Evolutionary conservation across 2,329 filamentous ascomycete genomes (phyloP).

Genomic region (Colletotrichum noveboracense): DNA sequence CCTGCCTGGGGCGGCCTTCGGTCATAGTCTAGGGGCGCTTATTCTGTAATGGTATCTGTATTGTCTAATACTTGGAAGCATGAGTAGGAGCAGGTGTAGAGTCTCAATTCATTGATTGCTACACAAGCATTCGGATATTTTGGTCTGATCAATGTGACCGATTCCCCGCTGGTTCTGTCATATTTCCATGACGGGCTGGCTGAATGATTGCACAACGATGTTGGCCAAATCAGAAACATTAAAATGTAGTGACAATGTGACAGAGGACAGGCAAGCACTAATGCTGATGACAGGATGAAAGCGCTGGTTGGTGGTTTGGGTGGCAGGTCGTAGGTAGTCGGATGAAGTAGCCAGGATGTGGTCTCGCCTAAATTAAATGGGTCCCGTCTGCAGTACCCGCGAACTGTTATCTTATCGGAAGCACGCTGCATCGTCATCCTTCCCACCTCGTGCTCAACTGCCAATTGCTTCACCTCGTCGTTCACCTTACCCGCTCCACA

Average conservation of each 20-base stretch:
- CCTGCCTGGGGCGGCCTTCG: background rate
- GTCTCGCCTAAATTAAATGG: conserved; percentile 10
- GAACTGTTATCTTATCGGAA: conserved; percentile 14
- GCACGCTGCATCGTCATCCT: background rate
- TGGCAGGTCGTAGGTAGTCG: background rate
- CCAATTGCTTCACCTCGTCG: conserved; percentile 15
- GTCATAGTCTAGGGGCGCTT: background rate
- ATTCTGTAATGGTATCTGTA: background rate
- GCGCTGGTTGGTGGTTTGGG: background rate
- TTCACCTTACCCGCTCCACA: conserved; percentile 8
- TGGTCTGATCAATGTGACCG: background rate
- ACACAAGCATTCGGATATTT: background rate
- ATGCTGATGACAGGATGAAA: background rate
- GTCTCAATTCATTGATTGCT: background rate
- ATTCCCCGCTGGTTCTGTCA: background rate
- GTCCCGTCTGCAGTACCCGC: background rate
- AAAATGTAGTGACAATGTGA: background rate
- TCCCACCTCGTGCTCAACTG: background rate
- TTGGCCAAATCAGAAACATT: background rate
- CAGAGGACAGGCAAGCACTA: background rate
- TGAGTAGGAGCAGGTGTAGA: background rate
- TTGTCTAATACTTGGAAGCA: background rate
- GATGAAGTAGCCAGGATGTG: background rate
- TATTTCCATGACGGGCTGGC: background rate
- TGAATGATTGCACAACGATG: background rate